phyloP scores from a whole-genome alignment of 768 basidiomycete species.

The Lanmaoa rubissima region DNA sequence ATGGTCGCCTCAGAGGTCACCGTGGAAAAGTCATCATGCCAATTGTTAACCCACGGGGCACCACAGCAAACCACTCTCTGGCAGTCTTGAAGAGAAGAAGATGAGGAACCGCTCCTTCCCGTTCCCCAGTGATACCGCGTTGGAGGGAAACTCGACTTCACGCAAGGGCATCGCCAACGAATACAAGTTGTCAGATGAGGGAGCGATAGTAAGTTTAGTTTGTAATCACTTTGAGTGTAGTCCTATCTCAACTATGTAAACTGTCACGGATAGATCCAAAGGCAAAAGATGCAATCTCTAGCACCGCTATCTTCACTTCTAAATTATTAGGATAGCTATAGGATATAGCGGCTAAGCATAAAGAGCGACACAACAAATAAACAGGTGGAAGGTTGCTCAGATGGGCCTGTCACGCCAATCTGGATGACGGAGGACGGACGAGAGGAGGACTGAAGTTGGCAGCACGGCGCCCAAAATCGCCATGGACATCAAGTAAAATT shows the following conservation, averaged over 20 bases:
- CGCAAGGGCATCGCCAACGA: conserved; percentile 49
- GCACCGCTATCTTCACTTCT: conserved; percentile 10
- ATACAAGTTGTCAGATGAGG: not conserved
- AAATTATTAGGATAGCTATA: conserved; percentile 16
- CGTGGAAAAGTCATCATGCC: not conserved
- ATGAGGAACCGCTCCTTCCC: conserved; percentile 55
- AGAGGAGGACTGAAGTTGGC: conserved; percentile 33
- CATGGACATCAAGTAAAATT: conserved; percentile 84
- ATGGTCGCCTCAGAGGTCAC: conserved; percentile 9
- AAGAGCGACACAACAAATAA: not conserved
- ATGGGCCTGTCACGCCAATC: conserved; percentile 11
- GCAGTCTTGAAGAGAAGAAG: conserved; percentile 68
- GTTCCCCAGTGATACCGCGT: conserved; percentile 37
- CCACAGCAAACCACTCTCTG: conserved; percentile 54
- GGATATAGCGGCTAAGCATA: conserved; percentile 11
- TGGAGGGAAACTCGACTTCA: conserved; percentile 34
- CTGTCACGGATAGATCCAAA: not conserved
- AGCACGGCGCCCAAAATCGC: conserved; percentile 75
- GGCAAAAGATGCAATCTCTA: conserved; percentile 6
- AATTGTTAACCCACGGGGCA: conserved; percentile 53
- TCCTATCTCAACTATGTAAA: conserved; percentile 4
- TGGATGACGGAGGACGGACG: conserved; percentile 18
- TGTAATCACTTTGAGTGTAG: not conserved
- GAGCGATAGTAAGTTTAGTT: not conserved
- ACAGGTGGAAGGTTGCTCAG: not conserved